These are phyloP conservation scores for Anisodus tanguticus DNA, from an alignment of 257 asterid species.

Conservation along the genomic window DNA sequence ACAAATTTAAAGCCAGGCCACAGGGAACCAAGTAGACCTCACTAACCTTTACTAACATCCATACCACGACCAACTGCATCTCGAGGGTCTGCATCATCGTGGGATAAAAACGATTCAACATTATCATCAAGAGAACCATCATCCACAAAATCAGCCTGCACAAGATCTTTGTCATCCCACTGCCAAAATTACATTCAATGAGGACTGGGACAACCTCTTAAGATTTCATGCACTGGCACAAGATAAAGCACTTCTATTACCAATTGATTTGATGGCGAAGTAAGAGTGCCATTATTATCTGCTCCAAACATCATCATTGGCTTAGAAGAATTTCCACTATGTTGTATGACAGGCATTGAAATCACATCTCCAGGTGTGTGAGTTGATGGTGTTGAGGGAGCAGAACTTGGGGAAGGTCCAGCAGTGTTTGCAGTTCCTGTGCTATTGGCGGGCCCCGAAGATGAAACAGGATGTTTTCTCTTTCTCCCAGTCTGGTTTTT, in stretches of 20 bases:
- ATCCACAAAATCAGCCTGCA: constrained; percentile 93
- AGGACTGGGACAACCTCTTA: constrained; percentile 28
- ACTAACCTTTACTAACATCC: constrained; percentile 87
- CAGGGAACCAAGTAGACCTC: not conserved
- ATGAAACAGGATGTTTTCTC: constrained; percentile 86
- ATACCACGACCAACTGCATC: constrained; percentile 85
- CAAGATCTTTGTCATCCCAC: constrained; percentile 98
- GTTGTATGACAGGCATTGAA: constrained; percentile 84
- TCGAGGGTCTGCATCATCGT: constrained; percentile 87
- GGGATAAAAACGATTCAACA: constrained; percentile 88
- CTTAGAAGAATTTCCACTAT: constrained; percentile 81
- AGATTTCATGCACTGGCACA: constrained; percentile 5
- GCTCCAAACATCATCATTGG: constrained; percentile 84
- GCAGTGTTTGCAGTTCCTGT: constrained; percentile 98
- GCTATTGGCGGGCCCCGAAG: constrained; percentile 98
- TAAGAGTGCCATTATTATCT: constrained; percentile 79
- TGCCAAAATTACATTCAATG: constrained; percentile 49
- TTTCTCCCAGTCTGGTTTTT: constrained; percentile 93
- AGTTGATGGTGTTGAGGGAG: constrained; percentile 98
- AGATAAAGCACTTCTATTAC: constrained; percentile 48
- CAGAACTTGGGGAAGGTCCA: constrained; percentile 99
- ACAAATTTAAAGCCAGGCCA: not conserved
- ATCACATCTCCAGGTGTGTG: constrained; percentile 97
- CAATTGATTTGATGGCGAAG: constrained; percentile 91
- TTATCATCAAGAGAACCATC: constrained; percentile 88